Evolutionary conservation across 2,329 filamentous ascomycete genomes (phyloP).

Genomic region (Venturia oleaginea): DNA sequence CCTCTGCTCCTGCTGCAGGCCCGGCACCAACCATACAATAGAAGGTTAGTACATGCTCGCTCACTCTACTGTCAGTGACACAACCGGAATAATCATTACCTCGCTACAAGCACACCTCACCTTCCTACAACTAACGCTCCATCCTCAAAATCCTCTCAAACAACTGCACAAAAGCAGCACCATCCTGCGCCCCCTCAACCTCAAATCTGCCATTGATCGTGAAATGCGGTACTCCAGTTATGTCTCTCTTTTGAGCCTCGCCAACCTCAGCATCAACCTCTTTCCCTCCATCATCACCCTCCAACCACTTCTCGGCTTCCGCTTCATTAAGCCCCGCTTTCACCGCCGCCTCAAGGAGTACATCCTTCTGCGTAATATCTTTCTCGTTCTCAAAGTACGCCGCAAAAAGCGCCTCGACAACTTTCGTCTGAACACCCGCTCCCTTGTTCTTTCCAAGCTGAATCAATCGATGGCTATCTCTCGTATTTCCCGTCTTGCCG

Average conservation of each 20-base stretch:
- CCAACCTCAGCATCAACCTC: slow-evolving; percentile 39
- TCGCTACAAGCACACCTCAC: background rate
- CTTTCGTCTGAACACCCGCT: slow-evolving; percentile 36
- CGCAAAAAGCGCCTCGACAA: slow-evolving; percentile 28
- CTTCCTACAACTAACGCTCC: slow-evolving; percentile 16
- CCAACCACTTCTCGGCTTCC: slow-evolving; percentile 36
- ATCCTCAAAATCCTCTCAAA: slow-evolving; percentile 52
- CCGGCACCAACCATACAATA: too few species aligned
- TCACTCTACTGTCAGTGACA: background rate
- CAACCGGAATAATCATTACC: background rate
- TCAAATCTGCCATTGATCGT: slow-evolving; percentile 59
- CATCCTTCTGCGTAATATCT: slow-evolving; percentile 36
- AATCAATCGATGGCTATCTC: slow-evolving; percentile 69
- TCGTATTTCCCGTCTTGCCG: slow-evolving; percentile 64
- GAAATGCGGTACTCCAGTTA: slow-evolving; percentile 67
- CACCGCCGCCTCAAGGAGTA: slow-evolving; percentile 23
- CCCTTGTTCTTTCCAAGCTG: slow-evolving; percentile 55
- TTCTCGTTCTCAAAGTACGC: slow-evolving; percentile 40
- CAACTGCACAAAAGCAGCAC: slow-evolving; percentile 54
- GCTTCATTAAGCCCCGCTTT: slow-evolving; percentile 33
- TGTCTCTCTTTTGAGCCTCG: slow-evolving; percentile 37
- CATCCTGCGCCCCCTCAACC: slow-evolving; percentile 64
- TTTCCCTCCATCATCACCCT: slow-evolving; percentile 33
- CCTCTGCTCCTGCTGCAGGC: too few species aligned
- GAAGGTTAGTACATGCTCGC: too few species aligned